Percentiles rank a stretch among this genome's conserved stretches.
phyloP scores from a whole-genome alignment of 1,284 basidiomycete species.

The Ustilago bromivora region DNA sequence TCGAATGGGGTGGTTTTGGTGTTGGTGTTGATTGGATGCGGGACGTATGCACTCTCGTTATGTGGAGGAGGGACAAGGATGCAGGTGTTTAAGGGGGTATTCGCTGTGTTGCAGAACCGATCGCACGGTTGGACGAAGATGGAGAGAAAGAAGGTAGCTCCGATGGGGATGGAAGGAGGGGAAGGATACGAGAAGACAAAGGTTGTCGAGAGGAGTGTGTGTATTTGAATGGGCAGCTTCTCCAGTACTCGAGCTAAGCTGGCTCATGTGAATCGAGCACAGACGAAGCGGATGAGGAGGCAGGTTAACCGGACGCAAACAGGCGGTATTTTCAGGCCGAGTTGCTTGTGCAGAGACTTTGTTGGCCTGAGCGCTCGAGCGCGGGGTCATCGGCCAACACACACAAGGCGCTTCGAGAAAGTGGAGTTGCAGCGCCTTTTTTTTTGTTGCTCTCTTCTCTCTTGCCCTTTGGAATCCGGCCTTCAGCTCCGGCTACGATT shows the following conservation, averaged over 20 bases:
- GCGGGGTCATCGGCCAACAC: not conserved
- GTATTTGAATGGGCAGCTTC: constrained; percentile 33
- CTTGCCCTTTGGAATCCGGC: constrained; percentile 2
- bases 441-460: not conserved
- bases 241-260: not conserved
- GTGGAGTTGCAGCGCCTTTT: constrained; percentile 8
- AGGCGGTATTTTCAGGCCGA: not conserved
- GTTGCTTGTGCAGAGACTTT: not conserved
- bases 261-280: constrained; percentile 1
- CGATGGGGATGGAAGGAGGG: constrained; percentile 16
- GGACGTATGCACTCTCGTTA: constrained; percentile 14
- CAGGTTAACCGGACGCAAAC: constrained; percentile 20
- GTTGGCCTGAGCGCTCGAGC: constrained; percentile 1
- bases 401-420: constrained; percentile 7
- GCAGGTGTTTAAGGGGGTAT: constrained; percentile 19
- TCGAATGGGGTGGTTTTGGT: not conserved
- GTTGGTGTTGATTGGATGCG: not conserved
- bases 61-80: constrained; percentile 8
- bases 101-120: not conserved
- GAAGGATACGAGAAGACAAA: constrained; percentile 10
- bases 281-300: constrained; percentile 2
- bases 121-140: constrained; percentile 2
- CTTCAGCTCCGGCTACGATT: constrained; percentile 19
- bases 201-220: not conserved
- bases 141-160: not conserved